Percentiles rank a stretch among this genome's conserved stretches.
Conservation (phyloP, 1,139 yeast genomes). For the Maudiozyma humilis region DNA sequence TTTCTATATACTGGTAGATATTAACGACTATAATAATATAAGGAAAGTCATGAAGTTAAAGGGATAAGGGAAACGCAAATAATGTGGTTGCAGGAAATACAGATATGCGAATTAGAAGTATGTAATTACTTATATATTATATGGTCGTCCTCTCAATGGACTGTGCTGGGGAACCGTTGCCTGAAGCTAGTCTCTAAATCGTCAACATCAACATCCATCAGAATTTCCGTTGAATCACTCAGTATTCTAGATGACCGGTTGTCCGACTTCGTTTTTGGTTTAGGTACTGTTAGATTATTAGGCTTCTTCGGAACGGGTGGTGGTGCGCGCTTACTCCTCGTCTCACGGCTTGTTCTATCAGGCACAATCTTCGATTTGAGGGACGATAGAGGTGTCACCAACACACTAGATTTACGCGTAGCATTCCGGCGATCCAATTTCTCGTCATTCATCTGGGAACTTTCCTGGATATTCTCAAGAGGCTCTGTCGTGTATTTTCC, state of each 20-base stretch:
- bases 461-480: background rate
- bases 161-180: slow-evolving; percentile 19
- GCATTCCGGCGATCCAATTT: background rate
- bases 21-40: background rate
- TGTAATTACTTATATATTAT: background rate
- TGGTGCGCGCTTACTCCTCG: slow-evolving; percentile 1
- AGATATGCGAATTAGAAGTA: background rate
- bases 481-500: slow-evolving; percentile 41
- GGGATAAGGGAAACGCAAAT: no score
- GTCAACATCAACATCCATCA: slow-evolving; percentile 14
- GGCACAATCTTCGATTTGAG: background rate
- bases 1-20: background rate
- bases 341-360: background rate
- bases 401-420: slow-evolving; percentile 10
- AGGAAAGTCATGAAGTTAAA: background rate
- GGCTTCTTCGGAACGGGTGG: slow-evolving; percentile 19
- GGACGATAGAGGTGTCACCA: slow-evolving; percentile 9
- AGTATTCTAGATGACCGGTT: slow-evolving; percentile 4
- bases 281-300: background rate
- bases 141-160: slow-evolving; percentile 1
- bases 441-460: background rate
- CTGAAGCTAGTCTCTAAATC: slow-evolving; percentile 17
- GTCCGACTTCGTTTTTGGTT: background rate
- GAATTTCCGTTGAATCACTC: slow-evolving; percentile 10
- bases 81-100: background rate